Evolutionary conservation across 1,139 yeast genomes (phyloP).

Genomic region (Fermentozyma sake): DNA sequence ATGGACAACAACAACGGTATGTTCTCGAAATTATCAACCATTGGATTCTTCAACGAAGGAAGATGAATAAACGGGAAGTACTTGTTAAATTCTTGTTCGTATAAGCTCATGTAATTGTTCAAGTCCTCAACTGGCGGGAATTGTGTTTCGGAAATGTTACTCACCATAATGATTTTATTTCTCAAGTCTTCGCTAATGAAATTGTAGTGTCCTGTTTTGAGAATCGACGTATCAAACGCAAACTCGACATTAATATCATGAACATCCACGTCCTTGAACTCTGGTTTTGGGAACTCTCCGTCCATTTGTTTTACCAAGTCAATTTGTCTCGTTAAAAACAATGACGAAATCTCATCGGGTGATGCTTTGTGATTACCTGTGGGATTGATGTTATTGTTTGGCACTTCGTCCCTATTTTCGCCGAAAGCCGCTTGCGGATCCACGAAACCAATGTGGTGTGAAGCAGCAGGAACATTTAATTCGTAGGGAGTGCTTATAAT

Average conservation of each 20-base stretch:
- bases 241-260: slow-evolving; percentile 9
- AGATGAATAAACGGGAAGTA: slow-evolving; percentile 84
- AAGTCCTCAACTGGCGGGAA: slow-evolving; percentile 74
- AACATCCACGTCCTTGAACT: slow-evolving; percentile 1
- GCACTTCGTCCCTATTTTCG: slow-evolving; percentile 1
- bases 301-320: slow-evolving; percentile 47
- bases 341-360: slow-evolving; percentile 40
- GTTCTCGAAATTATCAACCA: slow-evolving; percentile 54
- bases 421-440: slow-evolving; percentile 8
- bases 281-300: slow-evolving; percentile 6
- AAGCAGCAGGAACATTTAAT: slow-evolving; percentile 42
- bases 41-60: slow-evolving; percentile 55
- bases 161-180: slow-evolving; percentile 45
- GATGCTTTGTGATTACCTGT: slow-evolving; percentile 1
- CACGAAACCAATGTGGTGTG: slow-evolving; percentile 56
- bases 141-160: slow-evolving; percentile 49
- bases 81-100: slow-evolving; percentile 69
- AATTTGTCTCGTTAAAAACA: slow-evolving; percentile 58
- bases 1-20: slow-evolving; percentile 76
- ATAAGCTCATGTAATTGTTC: slow-evolving; percentile 66
- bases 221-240: slow-evolving; percentile 8
- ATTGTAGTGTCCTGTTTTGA: slow-evolving; percentile 11
- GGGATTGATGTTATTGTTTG: background rate
- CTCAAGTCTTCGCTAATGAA: slow-evolving; percentile 51
- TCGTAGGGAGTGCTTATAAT: slow-evolving; percentile 62